These are phyloP conservation scores for Saturnispora gosingensis DNA, from an alignment of 805 yeast genomes.

Conservation along the genomic window DNA sequence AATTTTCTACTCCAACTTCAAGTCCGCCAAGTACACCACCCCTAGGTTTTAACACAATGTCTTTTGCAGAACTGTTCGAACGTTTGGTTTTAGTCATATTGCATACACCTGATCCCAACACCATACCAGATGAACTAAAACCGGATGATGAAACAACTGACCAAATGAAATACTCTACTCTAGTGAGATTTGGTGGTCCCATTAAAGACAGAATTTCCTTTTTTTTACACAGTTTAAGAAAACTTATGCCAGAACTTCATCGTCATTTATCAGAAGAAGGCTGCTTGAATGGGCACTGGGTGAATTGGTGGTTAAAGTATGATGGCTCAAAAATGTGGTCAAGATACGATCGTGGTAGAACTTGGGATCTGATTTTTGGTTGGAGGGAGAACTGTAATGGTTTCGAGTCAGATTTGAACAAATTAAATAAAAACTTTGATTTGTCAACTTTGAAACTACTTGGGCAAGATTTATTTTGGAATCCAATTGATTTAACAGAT, in stretches of 20 bases:
- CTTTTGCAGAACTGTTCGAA: conserved; percentile 65
- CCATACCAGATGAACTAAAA: conserved; percentile 11
- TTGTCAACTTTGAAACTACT: conserved; percentile 23
- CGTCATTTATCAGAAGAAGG: conserved; percentile 75
- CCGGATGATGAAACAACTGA: conserved; percentile 8
- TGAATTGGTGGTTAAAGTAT: conserved; percentile 91
- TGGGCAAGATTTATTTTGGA: conserved; percentile 62
- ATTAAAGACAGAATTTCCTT: conserved; percentile 59
- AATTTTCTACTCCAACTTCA: conserved; percentile 19
- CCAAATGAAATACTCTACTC: conserved; percentile 11
- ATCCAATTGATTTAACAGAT: conserved; percentile 28
- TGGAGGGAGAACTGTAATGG: conserved; percentile 42
- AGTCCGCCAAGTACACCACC: conserved; percentile 15
- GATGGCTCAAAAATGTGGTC: conserved; percentile 83
- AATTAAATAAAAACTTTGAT: conserved; percentile 14
- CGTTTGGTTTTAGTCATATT: conserved; percentile 63
- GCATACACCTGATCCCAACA: conserved; percentile 53
- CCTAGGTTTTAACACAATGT: conserved; percentile 30
- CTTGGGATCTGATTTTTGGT: conserved; percentile 84
- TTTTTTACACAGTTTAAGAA: conserved; percentile 55
- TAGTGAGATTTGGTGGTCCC: conserved; percentile 41
- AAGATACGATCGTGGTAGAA: conserved; percentile 69
- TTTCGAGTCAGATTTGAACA: conserved; percentile 20
- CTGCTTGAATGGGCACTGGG: conserved; percentile 74
- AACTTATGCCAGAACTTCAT: conserved; percentile 64